Evolutionary conservation across 2,329 filamentous ascomycete genomes (phyloP), one percentile per base, ranked within the genome.

Genomic region (Nemania sp.): DNA sequence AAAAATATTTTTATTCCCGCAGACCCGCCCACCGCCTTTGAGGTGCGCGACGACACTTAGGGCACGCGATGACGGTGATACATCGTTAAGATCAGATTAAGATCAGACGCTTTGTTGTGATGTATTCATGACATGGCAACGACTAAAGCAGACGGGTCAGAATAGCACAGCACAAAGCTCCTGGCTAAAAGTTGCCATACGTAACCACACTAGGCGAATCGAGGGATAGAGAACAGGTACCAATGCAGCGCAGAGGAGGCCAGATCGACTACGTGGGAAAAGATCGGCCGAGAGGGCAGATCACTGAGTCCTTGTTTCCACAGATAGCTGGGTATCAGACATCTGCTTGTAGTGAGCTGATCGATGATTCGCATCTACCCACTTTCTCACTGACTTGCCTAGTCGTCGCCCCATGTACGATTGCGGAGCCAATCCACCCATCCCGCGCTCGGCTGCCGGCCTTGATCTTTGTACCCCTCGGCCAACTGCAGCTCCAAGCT

Each of bases 61-160:
- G 43, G 43, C 45, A 51, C 51, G 38, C 58, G 15, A 62, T 64
- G 63, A 66, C 63, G 68, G 47, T 57, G 41, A 27, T 49, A 47
- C 32, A 18, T 41, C 26, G 53, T 56, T 56, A 45, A 22, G n/a
- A n/a, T n/a, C n/a, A n/a, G n/a, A n/a, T n/a, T n/a, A n/a, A 43
- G 43, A 10, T 26, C 38, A 41, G 8, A 41, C 18, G 11, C 18
- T 41, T 13, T 41, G 38, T 41, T 15, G 27, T 59, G 64, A 54
- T 58, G 47, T 53, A 45, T 24, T 15, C 4, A 61, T 61, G 62
- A 54, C 57, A 68, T 18, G 52, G 52, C 55, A 52, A 11, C 32
- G 41, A 38, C 8, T 7, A 24, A 29, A 41, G 10, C 10, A 49
- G 13, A 43, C 45, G 43, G n/a, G 49, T 54, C 54, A 32, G 55